Evolutionary conservation across 441 rosid genomes (phyloP), one percentile per base, ranked within the genome.

Genomic region (Melastoma candidum): DNA sequence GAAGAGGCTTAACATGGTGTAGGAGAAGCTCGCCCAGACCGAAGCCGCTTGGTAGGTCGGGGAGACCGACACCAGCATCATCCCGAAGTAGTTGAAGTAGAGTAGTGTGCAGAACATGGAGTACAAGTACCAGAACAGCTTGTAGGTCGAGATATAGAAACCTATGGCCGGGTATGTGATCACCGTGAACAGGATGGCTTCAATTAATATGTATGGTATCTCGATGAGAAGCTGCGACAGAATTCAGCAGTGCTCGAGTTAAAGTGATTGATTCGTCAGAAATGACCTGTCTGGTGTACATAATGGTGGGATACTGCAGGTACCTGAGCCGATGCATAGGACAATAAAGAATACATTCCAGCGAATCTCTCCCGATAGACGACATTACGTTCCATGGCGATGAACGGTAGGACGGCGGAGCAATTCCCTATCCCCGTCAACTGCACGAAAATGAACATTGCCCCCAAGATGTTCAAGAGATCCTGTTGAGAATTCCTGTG

Each of bases 351-450:
- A 57, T 71, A 75, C 77, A 71, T 71, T 48, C 72, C 71, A 3
- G 74, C 64, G 46, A 75, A 75, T 61, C 67, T 69, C 60, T 75
- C 80, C 11, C 75, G 59, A 67, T 67, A 75, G 10, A 69, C 44
- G 3, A 67, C 25, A 2, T 14, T 56, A 25, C 73, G 49, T 17
- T 54, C 49, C 36, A 46, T 12, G 27, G 63, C 58, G 5, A 53
- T 11, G 45, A 59, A 63, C 26, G 63, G 60, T 43, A 53, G 47
- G 45, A 53, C 54, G 5, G 56, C n/a, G 8, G 49, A 47, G 14
- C 56, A 11, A 46, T 32, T 39, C 12, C 66, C 54, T 14, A 62
- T 44, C 12, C 66, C 66, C 1, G 36, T 44, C 24, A 62, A 48
- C 26, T 54, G 60, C 59, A 54, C 53, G 14, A 62, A 62, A 47